phyloP scores from a whole-genome alignment of 306 rosid species.

The Oemleria cerasiformis region DNA sequence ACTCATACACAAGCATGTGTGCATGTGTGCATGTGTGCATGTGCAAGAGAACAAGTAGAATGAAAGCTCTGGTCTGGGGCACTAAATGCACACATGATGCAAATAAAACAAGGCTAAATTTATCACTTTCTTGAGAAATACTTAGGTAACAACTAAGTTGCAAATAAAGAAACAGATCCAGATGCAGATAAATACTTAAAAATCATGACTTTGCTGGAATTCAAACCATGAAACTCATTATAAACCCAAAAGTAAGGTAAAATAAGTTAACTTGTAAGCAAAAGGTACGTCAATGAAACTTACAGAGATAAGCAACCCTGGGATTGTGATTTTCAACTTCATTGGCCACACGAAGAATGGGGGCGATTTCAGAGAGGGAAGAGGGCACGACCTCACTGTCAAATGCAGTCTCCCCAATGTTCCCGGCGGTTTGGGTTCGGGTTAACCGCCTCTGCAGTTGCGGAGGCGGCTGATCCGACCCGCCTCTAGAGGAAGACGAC shows the following conservation, averaged over 20 bases:
- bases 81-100: neutral
- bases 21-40: neutral
- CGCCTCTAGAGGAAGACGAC: constrained; percentile 54
- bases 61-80: neutral
- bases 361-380: constrained; percentile 83
- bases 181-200: neutral
- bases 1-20: neutral
- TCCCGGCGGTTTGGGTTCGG: constrained; percentile 93
- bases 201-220: neutral
- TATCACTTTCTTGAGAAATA: neutral
- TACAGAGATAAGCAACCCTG: constrained; percentile 95
- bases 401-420: constrained; percentile 76
- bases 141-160: neutral
- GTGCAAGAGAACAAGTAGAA: neutral
- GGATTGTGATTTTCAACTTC: constrained; percentile 91
- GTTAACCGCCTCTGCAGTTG: constrained; percentile 69
- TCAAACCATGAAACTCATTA: neutral
- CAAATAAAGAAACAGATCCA: neutral
- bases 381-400: constrained; percentile 98
- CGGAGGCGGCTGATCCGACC: constrained; percentile 50
- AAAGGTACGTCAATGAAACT: constrained; percentile 21
- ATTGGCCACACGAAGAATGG: constrained; percentile 97
- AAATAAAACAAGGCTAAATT: neutral
- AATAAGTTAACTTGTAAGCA: neutral
- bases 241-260: neutral